Conservation (phyloP, 1,139 yeast genomes). For the Scheffersomyces segobiensis region DNA sequence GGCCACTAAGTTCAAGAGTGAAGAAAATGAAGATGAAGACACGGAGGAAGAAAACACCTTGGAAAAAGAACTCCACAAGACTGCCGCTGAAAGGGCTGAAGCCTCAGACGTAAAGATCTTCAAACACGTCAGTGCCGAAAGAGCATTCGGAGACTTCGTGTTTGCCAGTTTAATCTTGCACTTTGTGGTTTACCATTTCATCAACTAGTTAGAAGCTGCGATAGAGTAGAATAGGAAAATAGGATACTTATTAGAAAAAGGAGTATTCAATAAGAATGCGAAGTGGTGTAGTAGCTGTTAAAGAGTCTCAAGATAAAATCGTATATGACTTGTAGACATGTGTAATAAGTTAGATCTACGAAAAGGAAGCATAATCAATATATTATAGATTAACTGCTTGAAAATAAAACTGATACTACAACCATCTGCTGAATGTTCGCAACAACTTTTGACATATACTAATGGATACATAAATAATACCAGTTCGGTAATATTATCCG, state of each 20-base stretch:
- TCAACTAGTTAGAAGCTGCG: conserved; percentile 50
- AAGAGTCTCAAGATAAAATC: neutral
- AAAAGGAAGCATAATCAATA: too few relatives aligned
- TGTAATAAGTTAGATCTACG: too few relatives aligned
- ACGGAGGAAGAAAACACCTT: conserved; percentile 6
- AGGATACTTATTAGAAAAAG: neutral
- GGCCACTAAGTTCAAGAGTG: conserved; percentile 4
- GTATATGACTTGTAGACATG: neutral
- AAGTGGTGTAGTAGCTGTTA: too few relatives aligned
- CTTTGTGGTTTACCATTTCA: conserved; percentile 87
- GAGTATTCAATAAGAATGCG: too few relatives aligned
- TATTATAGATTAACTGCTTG: too few relatives aligned
- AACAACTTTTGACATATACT: neutral
- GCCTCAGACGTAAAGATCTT: conserved; percentile 27
- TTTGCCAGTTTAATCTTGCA: conserved; percentile 88
- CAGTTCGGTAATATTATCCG: neutral
- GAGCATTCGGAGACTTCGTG: conserved; percentile 86
- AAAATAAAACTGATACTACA: neutral
- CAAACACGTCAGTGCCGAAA: conserved; percentile 62
- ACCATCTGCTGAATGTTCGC: neutral
- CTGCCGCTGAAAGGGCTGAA: conserved; percentile 11
- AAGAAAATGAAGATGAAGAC: conserved; percentile 5
- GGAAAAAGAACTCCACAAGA: neutral
- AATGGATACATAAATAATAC: neutral
- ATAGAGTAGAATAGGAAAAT: neutral